These are phyloP conservation scores for Angomonas deanei DNA, from an alignment of 208 protist species.

Conservation along the genomic window DNA sequence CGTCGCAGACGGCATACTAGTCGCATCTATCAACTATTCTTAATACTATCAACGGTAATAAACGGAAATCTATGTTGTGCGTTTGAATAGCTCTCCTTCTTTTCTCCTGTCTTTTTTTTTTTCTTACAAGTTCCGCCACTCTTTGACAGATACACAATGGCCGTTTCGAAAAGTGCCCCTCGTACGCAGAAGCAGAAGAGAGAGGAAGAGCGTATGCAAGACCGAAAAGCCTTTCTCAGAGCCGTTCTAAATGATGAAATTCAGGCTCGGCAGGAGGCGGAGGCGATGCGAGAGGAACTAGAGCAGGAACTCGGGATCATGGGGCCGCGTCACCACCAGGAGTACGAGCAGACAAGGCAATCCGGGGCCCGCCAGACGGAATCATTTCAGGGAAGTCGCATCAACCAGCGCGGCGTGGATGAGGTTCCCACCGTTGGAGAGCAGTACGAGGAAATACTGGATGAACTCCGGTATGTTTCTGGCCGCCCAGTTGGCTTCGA, in stretches of 20 bases:
- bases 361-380: conserved; percentile 3
- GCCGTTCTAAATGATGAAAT: conserved; percentile 71
- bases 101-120: background rate
- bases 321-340: conserved; percentile 39
- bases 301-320: conserved; percentile 49
- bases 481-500: conserved; percentile 68
- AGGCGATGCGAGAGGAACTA: conserved; percentile 36
- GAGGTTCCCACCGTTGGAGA: conserved; percentile 40
- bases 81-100: background rate
- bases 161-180: background rate
- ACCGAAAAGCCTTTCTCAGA: conserved; percentile 74
- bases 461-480: conserved; percentile 59
- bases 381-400: conserved; percentile 4
- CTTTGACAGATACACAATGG: background rate
- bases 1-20: no score
- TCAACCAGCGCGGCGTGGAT: conserved; percentile 17
- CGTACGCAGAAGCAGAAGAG: conserved; percentile 16
- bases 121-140: background rate
- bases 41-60: no score
- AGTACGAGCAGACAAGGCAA: conserved; percentile 22
- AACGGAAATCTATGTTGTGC: no score
- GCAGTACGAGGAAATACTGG: conserved; percentile 67
- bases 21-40: no score
- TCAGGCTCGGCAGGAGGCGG: conserved; percentile 43
- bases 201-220: conserved; percentile 40